Evolutionary conservation across 2,329 filamentous ascomycete genomes (phyloP).

Genomic region (Coleophoma cylindrospora): DNA sequence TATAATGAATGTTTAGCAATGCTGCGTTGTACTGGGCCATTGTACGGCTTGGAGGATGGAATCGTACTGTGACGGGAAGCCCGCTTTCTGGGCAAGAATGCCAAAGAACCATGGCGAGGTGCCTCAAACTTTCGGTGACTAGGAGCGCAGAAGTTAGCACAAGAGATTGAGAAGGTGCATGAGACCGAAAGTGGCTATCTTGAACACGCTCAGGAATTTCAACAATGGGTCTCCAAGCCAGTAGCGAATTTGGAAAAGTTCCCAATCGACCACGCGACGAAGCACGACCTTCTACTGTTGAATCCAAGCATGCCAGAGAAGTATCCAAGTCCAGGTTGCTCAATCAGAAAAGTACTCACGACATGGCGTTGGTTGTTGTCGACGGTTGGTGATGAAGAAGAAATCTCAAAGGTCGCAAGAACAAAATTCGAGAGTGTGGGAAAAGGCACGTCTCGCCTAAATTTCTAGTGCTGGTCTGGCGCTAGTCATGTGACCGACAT

Average conservation of each 20-base stretch:
- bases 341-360: background rate
- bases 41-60: background rate
- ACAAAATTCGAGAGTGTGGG: background rate
- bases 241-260: too few species aligned
- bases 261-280: too few species aligned
- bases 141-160: constrained; percentile 1
- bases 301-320: too few species aligned
- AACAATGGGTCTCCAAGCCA: too few species aligned
- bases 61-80: constrained; percentile 66
- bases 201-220: too few species aligned
- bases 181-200: too few species aligned
- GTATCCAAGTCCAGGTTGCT: too few species aligned
- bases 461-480: too few species aligned
- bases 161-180: background rate
- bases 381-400: constrained; percentile 3
- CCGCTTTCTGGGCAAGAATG: constrained; percentile 85
- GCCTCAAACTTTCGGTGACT: constrained; percentile 39
- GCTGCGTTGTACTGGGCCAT: too few species aligned
- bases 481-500: background rate
- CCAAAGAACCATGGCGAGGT: constrained; percentile 91
- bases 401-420: background rate
- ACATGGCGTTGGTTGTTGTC: constrained; percentile 12
- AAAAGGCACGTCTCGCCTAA: too few species aligned
- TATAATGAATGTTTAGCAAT: background rate
- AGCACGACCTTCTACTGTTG: too few species aligned